Conservation (phyloP, 768 basidiomycete species). For the Porphyrellus cyaneotinctus region DNA sequence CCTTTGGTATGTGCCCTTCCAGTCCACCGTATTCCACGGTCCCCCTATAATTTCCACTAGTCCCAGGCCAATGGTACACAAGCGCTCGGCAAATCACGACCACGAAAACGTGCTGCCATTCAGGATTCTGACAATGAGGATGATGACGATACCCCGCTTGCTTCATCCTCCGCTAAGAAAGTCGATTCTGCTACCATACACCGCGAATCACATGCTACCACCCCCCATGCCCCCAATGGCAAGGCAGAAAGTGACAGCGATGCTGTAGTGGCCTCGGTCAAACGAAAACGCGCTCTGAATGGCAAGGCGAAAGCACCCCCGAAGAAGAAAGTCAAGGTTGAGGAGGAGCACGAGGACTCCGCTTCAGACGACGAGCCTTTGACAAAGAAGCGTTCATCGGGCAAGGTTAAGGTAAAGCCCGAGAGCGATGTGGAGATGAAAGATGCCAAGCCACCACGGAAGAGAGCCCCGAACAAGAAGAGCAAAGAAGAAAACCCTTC, state of each 20-base stretch:
- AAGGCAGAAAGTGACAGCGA: conserved; percentile 38
- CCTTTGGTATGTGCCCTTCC: conserved; percentile 53
- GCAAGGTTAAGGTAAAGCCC: conserved; percentile 39
- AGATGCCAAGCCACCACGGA: conserved; percentile 41
- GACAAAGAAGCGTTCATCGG: conserved; percentile 21
- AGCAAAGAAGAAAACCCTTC: conserved; percentile 42
- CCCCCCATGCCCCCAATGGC: conserved; percentile 35
- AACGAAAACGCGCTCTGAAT: conserved; percentile 44
- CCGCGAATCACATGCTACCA: conserved; percentile 36
- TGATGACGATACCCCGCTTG: conserved; percentile 62
- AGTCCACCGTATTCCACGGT: background rate
- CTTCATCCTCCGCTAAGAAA: conserved; percentile 66
- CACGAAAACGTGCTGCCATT: conserved; percentile 53
- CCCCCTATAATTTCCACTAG: conserved; percentile 34
- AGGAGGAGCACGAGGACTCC: conserved; percentile 33
- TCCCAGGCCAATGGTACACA: conserved; percentile 55
- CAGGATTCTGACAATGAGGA: conserved; percentile 60
- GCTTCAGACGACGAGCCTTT: conserved; percentile 36
- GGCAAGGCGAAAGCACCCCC: conserved; percentile 51
- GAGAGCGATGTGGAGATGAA: conserved; percentile 48
- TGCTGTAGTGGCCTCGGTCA: conserved; percentile 40
- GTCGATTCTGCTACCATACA: conserved; percentile 36
- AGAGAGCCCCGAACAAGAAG: conserved; percentile 51
- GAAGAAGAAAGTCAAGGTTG: conserved; percentile 64
- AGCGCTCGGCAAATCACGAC: conserved; percentile 28